A percentile compares a stretch with the other conserved stretches of the same genome.
phyloP scores from a whole-genome alignment of 2,329 filamentous ascomycete genomes.

The Cytospora piceicola region DNA sequence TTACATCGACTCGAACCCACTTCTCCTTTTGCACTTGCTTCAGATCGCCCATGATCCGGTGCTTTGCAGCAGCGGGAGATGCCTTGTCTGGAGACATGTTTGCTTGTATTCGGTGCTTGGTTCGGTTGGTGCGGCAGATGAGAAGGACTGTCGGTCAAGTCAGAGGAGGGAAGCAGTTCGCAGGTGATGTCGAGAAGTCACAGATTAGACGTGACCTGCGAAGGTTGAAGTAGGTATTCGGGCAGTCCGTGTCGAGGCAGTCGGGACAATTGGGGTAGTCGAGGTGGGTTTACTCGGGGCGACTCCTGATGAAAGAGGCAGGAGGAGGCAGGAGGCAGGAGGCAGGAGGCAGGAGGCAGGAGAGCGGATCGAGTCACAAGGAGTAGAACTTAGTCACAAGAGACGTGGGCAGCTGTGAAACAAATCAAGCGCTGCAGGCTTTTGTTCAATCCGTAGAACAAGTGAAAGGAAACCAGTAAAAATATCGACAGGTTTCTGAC shows the following conservation, averaged over 20 bases:
- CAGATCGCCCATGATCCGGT: conserved; percentile 88
- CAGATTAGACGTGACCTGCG: neutral
- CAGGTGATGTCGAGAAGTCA: neutral
- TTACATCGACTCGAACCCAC: conserved; percentile 88
- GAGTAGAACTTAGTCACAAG: neutral
- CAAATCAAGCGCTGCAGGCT: neutral
- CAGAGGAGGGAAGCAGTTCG: neutral
- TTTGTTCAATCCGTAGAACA: neutral
- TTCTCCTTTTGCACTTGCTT: conserved; percentile 82
- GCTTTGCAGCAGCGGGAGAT: conserved; percentile 55
- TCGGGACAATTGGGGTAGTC: neutral
- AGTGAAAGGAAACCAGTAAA: conserved; percentile 14
- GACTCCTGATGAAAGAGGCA: conserved; percentile 11
- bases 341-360: neutral
- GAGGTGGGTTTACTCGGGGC: conserved; percentile 3
- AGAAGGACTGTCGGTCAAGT: conserved; percentile 1
- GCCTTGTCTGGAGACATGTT: conserved; percentile 45
- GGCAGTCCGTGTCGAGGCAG: conserved; percentile 1
- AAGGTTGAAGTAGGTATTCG: neutral
- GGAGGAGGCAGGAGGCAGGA: neutral
- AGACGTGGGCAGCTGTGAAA: neutral
- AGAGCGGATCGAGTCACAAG: conserved; percentile 8
- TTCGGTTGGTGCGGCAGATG: neutral
- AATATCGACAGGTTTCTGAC: neutral
- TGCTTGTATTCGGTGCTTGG: neutral